Percentiles rank a stretch among this genome's conserved stretches.
These are phyloP conservation scores for Aquilaria malaccensis DNA, from an alignment of 345 rosid genomes.

Conservation along the genomic window DNA sequence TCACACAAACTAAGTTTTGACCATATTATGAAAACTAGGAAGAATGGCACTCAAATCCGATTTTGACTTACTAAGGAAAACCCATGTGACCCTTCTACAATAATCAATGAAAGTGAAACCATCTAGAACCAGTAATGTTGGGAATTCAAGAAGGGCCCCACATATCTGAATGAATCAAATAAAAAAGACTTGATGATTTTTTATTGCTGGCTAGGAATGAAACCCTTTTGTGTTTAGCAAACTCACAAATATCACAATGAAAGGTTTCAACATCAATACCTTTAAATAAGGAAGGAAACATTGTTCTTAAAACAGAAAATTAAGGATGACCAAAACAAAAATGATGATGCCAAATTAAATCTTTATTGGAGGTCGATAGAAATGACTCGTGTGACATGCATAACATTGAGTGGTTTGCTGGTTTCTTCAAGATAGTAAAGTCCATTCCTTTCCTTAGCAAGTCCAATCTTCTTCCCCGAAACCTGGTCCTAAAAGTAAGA, in stretches of 20 bases:
- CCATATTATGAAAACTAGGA: not conserved
- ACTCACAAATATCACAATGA: not conserved
- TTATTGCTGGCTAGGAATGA: not conserved
- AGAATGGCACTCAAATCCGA: not conserved
- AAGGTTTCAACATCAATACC: not conserved
- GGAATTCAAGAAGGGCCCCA: not conserved
- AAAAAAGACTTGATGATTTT: not conserved
- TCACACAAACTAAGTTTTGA: not conserved
- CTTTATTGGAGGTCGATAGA: not conserved
- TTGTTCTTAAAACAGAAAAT: not conserved
- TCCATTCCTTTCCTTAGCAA: not conserved
- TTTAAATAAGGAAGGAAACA: conserved; percentile 2
- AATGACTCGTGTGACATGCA: not conserved
- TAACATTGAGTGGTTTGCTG: too few relatives aligned
- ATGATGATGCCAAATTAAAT: not conserved
- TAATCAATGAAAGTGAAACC: conserved; percentile 1
- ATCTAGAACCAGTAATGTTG: not conserved
- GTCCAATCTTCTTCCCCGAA: conserved; percentile 3
- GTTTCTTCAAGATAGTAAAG: not conserved
- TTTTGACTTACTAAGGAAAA: not conserved
- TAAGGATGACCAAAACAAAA: not conserved
- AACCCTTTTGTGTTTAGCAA: not conserved
- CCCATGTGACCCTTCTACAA: not conserved
- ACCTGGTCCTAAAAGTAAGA: not conserved
- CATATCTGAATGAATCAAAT: not conserved